Percentiles rank a stretch among this genome's conserved stretches.
phyloP scores from a whole-genome alignment of 148 eudicot genomes.

The Vaccinium corymbosum region DNA sequence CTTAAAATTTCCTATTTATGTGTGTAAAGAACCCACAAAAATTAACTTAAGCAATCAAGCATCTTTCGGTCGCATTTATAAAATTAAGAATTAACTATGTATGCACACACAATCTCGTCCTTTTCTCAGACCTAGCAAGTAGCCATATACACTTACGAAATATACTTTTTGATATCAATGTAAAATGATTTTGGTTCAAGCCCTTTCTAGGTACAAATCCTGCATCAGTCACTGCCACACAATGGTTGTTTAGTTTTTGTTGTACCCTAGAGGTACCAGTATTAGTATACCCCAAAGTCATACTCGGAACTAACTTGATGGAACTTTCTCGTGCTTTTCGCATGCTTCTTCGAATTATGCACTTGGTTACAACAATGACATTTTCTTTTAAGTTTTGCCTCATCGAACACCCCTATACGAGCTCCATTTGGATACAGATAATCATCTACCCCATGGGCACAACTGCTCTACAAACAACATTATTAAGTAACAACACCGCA shows the following conservation, averaged over 20 bases:
- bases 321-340: background rate
- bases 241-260: background rate
- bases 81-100: background rate
- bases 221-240: background rate
- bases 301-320: background rate
- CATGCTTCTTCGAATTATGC: background rate
- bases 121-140: background rate
- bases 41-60: background rate
- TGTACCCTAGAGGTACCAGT: background rate
- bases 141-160: background rate
- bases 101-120: background rate
- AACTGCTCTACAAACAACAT: background rate
- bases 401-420: background rate
- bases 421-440: background rate
- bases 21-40: background rate
- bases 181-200: background rate
- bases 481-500: background rate
- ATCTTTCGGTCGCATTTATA: background rate
- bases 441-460: background rate
- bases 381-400: background rate
- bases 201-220: background rate
- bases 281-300: background rate
- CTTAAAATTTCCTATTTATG: background rate
- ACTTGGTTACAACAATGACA: background rate
- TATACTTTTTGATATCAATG: background rate